A percentile compares a stretch with the other conserved stretches of the same genome.
Evolutionary conservation across 2,329 filamentous ascomycete species (phyloP).

Genomic region (Thelonectria rubi): DNA sequence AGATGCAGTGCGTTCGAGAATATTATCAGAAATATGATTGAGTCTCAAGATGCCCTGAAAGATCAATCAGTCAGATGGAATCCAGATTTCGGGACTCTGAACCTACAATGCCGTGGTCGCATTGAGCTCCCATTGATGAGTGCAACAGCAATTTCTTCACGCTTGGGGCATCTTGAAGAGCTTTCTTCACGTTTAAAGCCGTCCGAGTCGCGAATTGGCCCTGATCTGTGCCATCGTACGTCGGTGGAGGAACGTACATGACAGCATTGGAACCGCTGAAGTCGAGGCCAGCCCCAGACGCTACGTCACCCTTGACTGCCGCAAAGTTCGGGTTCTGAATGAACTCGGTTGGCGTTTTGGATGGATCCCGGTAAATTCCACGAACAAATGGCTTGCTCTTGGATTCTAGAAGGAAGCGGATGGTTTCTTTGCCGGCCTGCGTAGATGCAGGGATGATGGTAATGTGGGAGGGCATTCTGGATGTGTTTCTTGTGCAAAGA

Average conservation of each 20-base stretch:
- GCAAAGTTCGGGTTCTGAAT: conserved; percentile 39
- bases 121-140: conserved; percentile 44
- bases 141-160: conserved; percentile 39
- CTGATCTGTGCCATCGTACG: conserved; percentile 37
- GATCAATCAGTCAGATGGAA: background rate
- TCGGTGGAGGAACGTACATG: conserved; percentile 47
- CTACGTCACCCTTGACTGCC: conserved; percentile 44
- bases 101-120: conserved; percentile 43
- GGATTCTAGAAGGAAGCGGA: conserved; percentile 40
- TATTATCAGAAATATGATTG: conserved; percentile 34
- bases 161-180: conserved; percentile 28
- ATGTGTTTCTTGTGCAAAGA: too few species aligned
- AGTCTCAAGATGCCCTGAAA: conserved; percentile 40
- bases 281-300: conserved; percentile 36
- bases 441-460: conserved; percentile 47
- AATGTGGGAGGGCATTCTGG: conserved; percentile 42
- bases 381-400: conserved; percentile 32
- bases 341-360: conserved; percentile 44
- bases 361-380: conserved; percentile 44
- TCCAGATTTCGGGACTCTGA: background rate
- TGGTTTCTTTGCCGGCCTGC: conserved; percentile 43
- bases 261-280: conserved; percentile 43
- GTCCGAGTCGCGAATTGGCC: conserved; percentile 34
- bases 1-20: conserved; percentile 31
- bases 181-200: conserved; percentile 34